Base-by-base conservation (phyloP, 805 yeast species). In the Kazachstania africana region DNA sequence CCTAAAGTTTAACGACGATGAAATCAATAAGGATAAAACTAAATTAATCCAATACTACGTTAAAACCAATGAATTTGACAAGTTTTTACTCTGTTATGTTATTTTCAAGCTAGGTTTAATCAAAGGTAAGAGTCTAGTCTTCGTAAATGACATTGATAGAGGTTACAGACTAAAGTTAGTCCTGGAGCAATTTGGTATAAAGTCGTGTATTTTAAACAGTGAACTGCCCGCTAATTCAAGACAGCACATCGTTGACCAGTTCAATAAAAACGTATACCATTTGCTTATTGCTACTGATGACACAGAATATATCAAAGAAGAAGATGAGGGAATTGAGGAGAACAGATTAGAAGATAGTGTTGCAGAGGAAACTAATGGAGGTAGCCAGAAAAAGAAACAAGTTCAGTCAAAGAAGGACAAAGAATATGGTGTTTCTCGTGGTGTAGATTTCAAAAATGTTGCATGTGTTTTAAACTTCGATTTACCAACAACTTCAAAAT, bases 391-490 rank as follows among this genome's bases (percentile, higher is more conserved):
- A 14, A 50, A 47, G 38, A 53, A 54, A 36, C 45, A 48, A 16
- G 17, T 33, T 8, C 42, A 42, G 30, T 40, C 48, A 4, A 63
- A 60, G 35, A 65, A 68, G 36, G 85, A 78, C 47, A 67, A 64
- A 38, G 97, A 91, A 46, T 91, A 79, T 51, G 94, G 96, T 40
- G 96, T 87, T 26, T 80, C 95, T 16, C 73, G 98, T 57, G 98
- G 98, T 50, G 93, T 91, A 24, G 98, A 91, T 59, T 91, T 91
- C 66, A 77, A 72, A 47, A 88, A 91, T 47, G 97, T 91, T 37
- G 91, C 96, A 6, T 91, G 97, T 62, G 98, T 91, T 6, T 63
- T 91, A 42, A 91, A 91, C 59, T 91, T 91, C 55, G 98, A 91
- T 53, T 63, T 91, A 45, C 98, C 98, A 25, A 70, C 82, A 3